Percentiles rank a stretch among this genome's conserved stretches.
These are phyloP conservation scores for Blastobotrys mokoenaii DNA, from an alignment of 805 yeast genomes.

Conservation along the genomic window DNA sequence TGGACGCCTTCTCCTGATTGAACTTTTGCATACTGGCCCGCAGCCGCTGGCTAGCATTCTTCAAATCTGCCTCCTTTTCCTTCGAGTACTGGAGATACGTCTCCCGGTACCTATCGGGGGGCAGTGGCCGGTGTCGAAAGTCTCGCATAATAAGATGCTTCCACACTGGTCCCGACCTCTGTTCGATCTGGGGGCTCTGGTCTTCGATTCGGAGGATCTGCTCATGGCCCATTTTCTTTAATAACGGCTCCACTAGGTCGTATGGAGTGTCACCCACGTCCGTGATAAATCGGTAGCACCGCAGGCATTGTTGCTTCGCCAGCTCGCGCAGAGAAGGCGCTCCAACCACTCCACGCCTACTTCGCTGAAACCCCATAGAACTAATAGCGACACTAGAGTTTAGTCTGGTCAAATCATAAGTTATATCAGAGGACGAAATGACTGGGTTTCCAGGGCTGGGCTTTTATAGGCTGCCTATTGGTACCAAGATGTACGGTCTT, in stretches of 20 bases:
- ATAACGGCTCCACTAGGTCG: conserved; percentile 29
- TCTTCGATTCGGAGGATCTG: conserved; percentile 29
- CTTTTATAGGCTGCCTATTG: too few relatives aligned
- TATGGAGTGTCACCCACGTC: conserved; percentile 34
- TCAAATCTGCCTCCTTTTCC: conserved; percentile 40
- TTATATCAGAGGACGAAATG: too few relatives aligned
- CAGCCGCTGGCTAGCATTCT: conserved; percentile 34
- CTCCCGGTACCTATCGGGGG: conserved; percentile 19
- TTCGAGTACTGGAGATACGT: conserved; percentile 22
- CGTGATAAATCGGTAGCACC: conserved; percentile 12
- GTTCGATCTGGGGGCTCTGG: conserved; percentile 24
- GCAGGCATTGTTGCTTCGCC: too few relatives aligned
- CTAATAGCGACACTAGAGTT: too few relatives aligned
- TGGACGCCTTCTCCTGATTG: conserved; percentile 20
- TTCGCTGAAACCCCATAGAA: too few relatives aligned
- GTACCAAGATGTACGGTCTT: too few relatives aligned
- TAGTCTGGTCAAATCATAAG: too few relatives aligned
- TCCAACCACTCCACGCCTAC: too few relatives aligned
- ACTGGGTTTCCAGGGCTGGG: too few relatives aligned
- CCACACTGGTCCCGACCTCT: conserved; percentile 29
- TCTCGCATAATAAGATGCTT: conserved; percentile 21
- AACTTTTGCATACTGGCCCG: conserved; percentile 23
- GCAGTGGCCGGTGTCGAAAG: conserved; percentile 28
- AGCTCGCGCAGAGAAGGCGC: too few relatives aligned
- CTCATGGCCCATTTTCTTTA: conserved; percentile 24